Conservation (phyloP, 345 rosid species). For the Salix dunnii region DNA sequence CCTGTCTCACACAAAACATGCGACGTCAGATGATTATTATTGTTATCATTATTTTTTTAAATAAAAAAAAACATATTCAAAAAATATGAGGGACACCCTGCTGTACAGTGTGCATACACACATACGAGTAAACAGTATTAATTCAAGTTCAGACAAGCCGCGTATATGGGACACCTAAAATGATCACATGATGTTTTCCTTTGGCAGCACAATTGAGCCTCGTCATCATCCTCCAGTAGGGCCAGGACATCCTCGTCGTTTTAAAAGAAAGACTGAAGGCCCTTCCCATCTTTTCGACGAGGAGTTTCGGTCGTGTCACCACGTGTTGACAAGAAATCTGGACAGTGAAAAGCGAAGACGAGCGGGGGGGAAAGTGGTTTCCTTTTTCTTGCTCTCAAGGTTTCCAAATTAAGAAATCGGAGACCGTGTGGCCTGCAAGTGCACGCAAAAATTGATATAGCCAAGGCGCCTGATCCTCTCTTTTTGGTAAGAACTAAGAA, state of each 20-base stretch:
- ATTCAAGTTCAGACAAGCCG: too few species aligned
- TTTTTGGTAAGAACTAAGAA: conserved; percentile 6
- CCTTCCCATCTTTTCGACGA: not conserved
- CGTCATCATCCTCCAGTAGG: not conserved
- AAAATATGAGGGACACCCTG: too few species aligned
- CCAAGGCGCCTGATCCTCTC: not conserved
- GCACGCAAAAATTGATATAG: not conserved
- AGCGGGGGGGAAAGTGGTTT: not conserved
- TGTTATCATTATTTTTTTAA: too few species aligned
- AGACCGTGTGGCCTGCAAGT: not conserved
- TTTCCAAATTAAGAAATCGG: conserved; percentile 35
- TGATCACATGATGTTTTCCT: not conserved
- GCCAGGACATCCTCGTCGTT: not conserved
- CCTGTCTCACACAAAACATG: too few species aligned
- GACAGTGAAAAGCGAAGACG: conserved; percentile 8
- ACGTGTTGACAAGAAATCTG: not conserved
- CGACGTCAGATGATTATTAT: too few species aligned
- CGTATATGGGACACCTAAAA: not conserved
- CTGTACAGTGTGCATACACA: too few species aligned
- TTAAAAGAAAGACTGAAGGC: not conserved
- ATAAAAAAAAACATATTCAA: too few species aligned
- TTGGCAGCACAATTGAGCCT: too few species aligned
- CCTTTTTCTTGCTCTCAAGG: conserved; percentile 27
- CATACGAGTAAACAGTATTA: too few species aligned
- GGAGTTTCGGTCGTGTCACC: not conserved